phyloP scores from a whole-genome alignment of 805 yeast genomes.

The Kodamaea leandrae region DNA sequence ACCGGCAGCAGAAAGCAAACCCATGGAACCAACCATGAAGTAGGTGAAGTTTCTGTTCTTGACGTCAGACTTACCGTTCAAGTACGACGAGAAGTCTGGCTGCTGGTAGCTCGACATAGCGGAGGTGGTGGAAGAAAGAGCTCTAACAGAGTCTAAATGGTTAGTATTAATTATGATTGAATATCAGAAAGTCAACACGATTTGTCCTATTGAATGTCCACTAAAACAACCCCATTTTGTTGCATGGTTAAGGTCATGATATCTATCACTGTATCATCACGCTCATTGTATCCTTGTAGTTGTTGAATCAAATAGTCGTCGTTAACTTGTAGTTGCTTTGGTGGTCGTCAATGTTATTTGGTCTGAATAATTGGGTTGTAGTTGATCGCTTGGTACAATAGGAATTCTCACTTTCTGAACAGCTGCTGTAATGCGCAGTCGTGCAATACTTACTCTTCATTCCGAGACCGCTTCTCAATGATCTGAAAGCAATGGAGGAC shows the following conservation, averaged over 20 bases:
- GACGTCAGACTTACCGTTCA: constrained; percentile 70
- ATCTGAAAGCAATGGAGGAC: constrained; percentile 46
- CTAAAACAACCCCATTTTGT: too few species aligned
- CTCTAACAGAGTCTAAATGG: constrained; percentile 40
- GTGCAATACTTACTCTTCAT: constrained; percentile 36
- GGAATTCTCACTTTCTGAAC: too few species aligned
- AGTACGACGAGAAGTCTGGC: constrained; percentile 82
- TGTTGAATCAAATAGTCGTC: neutral
- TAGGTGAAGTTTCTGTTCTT: constrained; percentile 80
- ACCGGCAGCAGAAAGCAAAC: constrained; percentile 86
- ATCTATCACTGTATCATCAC: neutral
- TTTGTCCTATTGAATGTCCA: too few species aligned
- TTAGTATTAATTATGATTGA: constrained; percentile 16
- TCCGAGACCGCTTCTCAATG: constrained; percentile 42
- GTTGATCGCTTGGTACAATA: too few species aligned
- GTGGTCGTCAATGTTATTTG: too few species aligned
- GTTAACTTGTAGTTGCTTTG: too few species aligned
- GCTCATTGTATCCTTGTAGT: neutral
- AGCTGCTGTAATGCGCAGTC: too few species aligned
- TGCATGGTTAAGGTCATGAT: too few species aligned
- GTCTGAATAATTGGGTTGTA: too few species aligned
- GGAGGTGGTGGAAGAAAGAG: constrained; percentile 49
- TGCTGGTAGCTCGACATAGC: constrained; percentile 80
- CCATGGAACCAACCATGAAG: constrained; percentile 97
- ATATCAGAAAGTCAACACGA: too few species aligned